Evolutionary conservation across 805 yeast species (phyloP).

Genomic region (Saccharomycopsis fibuligera): DNA sequence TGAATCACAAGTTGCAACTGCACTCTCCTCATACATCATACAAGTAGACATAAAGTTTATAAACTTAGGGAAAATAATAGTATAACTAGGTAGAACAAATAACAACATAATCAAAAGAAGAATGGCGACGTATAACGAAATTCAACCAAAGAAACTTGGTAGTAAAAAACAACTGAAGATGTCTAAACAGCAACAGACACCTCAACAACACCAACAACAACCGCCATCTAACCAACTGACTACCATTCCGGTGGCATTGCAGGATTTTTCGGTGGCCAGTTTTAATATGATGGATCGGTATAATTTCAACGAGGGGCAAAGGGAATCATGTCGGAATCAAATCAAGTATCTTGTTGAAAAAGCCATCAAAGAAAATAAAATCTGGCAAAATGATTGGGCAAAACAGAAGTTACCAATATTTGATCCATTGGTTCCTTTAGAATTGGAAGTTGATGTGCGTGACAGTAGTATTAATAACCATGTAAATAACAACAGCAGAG

Average conservation of each 20-base stretch:
- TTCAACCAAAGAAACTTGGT: constrained; percentile 6
- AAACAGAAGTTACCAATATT: constrained; percentile 43
- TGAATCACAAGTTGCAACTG: too few relatives aligned
- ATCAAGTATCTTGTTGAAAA: constrained; percentile 41
- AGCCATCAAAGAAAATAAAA: constrained; percentile 39
- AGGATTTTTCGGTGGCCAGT: constrained; percentile 42
- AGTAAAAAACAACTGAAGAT: background rate
- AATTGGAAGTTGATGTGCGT: background rate
- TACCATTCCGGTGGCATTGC: background rate
- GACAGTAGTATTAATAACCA: background rate
- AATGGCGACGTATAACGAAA: constrained; percentile 7
- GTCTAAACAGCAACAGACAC: constrained; percentile 41
- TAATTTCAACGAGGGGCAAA: constrained; percentile 28
- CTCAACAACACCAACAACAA: background rate
- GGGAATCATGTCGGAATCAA: constrained; percentile 40
- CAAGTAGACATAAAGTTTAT: too few relatives aligned
- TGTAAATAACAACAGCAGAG: background rate
- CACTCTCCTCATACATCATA: too few relatives aligned
- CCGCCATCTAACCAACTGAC: background rate
- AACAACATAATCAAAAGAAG: background rate
- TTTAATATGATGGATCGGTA: constrained; percentile 37
- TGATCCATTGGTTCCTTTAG: constrained; percentile 22
- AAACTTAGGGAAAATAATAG: too few relatives aligned
- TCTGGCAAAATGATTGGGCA: constrained; percentile 51
- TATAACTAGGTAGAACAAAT: too few relatives aligned